These are phyloP conservation scores for Epichloe amarillans DNA, from an alignment of 2,329 filamentous ascomycete species.

Conservation along the genomic window DNA sequence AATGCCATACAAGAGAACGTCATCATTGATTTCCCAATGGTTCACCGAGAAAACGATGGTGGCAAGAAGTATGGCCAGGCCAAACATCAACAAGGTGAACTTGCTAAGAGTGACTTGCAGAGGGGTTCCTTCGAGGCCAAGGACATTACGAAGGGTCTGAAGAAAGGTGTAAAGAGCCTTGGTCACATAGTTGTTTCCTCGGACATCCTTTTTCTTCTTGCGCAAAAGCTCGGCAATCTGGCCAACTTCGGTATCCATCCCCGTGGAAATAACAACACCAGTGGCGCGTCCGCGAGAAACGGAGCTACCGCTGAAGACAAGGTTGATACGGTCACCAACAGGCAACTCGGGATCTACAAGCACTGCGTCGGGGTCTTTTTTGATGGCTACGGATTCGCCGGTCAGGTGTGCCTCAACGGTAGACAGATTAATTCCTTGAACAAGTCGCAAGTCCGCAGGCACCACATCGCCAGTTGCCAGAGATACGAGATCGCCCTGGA, in stretches of 20 bases:
- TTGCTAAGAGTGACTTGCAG: conserved; percentile 76
- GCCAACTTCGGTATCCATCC: conserved; percentile 63
- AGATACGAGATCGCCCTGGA: conserved; percentile 52
- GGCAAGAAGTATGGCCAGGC: conserved; percentile 48
- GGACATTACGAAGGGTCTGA: conserved; percentile 35
- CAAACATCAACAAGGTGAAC: conserved; percentile 70
- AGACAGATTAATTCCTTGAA: conserved; percentile 58
- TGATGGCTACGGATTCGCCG: conserved; percentile 57
- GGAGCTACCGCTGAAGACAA: conserved; percentile 59
- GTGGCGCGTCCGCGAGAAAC: conserved; percentile 56
- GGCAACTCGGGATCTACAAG: conserved; percentile 41
- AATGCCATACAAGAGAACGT: conserved; percentile 48
- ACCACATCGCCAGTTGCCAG: conserved; percentile 54
- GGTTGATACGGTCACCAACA: conserved; percentile 56
- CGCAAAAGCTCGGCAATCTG: conserved; percentile 60
- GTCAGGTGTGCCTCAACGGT: conserved; percentile 66
- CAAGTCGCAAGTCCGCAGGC: conserved; percentile 52
- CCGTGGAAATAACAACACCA: conserved; percentile 57
- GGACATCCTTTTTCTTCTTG: conserved; percentile 33
- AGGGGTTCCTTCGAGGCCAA: conserved; percentile 64
- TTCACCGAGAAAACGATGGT: conserved; percentile 49
- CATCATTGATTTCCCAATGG: conserved; percentile 37
- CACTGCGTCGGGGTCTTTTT: conserved; percentile 46
- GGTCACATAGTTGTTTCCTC: conserved; percentile 27
- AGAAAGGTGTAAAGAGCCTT: conserved; percentile 29